Percentiles rank a stretch among this genome's conserved stretches.
Evolutionary conservation across 306 rosid species (phyloP).

Genomic region (Astragalus membranaceus): DNA sequence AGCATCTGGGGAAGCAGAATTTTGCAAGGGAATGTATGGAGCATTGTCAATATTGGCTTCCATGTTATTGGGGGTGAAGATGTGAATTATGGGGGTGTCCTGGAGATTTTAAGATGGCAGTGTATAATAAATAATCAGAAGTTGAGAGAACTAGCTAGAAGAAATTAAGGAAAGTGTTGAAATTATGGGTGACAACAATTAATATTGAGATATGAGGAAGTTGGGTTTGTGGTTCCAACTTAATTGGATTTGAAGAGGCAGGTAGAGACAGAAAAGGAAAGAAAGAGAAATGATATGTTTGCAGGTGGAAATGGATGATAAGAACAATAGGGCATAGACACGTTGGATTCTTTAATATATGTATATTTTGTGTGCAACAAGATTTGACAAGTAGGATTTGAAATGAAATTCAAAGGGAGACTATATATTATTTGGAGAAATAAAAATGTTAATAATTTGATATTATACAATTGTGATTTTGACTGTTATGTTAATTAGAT

Average conservation of each 20-base stretch:
- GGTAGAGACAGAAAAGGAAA: neutral
- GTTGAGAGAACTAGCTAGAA: neutral
- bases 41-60: conserved; percentile 20
- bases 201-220: neutral
- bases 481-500: neutral
- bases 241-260: neutral
- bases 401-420: neutral
- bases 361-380: neutral
- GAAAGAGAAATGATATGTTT: neutral
- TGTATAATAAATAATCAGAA: neutral
- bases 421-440: neutral
- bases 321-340: neutral
- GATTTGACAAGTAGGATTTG: neutral
- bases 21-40: conserved; percentile 30
- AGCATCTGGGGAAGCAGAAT: neutral
- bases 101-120: neutral
- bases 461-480: neutral
- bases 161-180: neutral
- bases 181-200: neutral
- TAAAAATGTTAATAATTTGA: neutral
- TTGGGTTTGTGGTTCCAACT: conserved; percentile 24
- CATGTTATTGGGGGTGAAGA: neutral
- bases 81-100: neutral
- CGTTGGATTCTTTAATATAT: neutral
- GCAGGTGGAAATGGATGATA: neutral